Base-by-base conservation (phyloP, 2,329 filamentous ascomycete genomes). In the Cladophialophora chaetospira region DNA sequence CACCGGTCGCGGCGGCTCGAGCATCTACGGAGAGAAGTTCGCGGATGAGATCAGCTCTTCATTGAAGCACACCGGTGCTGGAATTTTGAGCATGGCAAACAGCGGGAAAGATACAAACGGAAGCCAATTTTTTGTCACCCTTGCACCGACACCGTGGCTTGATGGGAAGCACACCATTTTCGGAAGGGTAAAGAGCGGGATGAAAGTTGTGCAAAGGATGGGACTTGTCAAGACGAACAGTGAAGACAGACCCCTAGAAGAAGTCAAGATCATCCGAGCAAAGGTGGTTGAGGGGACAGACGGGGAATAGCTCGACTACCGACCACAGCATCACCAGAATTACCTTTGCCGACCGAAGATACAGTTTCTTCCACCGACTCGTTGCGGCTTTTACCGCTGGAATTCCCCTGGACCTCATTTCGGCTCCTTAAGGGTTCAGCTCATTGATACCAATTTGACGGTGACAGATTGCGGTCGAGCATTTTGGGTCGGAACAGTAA, bases 161-260 rank as follows among this genome's bases (percentile, higher is more conserved):
- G 94, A 99, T 74, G 91, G 92, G 19, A 97, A 96, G 74, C 93
- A 99, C 72, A 96, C 92, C 9, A 95, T 99, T 65, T 99, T 99
- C 70, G 94, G 94, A 1, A 79, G 93, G 52, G 91, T 99, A 35
- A 92, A 88, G 77, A 83, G 75, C 53, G 94, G 94, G 0, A 84
- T 97, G 82, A 79, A 82, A 55, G 80, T 93, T n/a, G 86, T 97
- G 25, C 87, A 90, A 77, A 82, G 91, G 64, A 89, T 99, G 84
- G 94, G 92, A 0, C 71, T 94, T 56, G 91, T 96, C 47, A 90
- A 88, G 77, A 96, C 91, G 0, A 89, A 85, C 21, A 75, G 76
- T 5, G 90, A 93, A 65, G 94, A 97, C 72, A 78, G 87, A 65
- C 94, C 94, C 0, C 74, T 85, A 4, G 88, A 95, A 66, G 86